Evolutionary conservation across 106 monocot species (phyloP).

Genomic region (Acorus calamus): DNA sequence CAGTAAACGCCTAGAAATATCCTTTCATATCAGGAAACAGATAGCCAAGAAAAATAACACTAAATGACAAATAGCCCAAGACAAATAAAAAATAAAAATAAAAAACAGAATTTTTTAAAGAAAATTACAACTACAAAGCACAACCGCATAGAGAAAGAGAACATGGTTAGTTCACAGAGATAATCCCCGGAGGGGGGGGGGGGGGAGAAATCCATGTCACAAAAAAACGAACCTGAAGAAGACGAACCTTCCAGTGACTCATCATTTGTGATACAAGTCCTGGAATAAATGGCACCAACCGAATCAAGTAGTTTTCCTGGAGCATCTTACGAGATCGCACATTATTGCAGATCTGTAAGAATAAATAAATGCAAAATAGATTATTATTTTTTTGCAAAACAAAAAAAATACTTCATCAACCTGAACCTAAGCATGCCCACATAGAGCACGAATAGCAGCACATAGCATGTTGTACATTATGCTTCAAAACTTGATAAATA

Average conservation of each 20-base stretch:
- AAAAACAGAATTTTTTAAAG: no score
- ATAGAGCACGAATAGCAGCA: no score
- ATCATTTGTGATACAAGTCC: constrained; percentile 24
- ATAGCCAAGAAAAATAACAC: neutral
- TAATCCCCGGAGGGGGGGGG: no score
- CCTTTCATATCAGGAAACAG: neutral
- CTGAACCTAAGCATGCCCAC: no score
- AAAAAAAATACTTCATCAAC: neutral
- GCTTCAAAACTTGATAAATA: no score
- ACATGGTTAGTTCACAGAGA: no score
- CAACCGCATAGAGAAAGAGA: no score
- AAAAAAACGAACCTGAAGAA: constrained; percentile 35
- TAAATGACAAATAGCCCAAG: neutral
- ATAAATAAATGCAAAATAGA: neutral
- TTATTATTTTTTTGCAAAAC: neutral
- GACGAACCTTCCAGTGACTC: constrained; percentile 29
- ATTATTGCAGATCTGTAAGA: constrained; percentile 27
- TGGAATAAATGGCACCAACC: constrained; percentile 41
- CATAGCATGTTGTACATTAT: no score
- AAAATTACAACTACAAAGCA: no score
- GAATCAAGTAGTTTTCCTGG: constrained; percentile 34
- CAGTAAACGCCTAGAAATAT: constrained; percentile 52
- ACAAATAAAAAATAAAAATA: no score
- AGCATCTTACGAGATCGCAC: constrained; percentile 5
- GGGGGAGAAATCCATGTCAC: neutral